These are phyloP conservation scores for Raphanus raphanistrum DNA, from an alignment of 345 rosid genomes.

Conservation along the genomic window DNA sequence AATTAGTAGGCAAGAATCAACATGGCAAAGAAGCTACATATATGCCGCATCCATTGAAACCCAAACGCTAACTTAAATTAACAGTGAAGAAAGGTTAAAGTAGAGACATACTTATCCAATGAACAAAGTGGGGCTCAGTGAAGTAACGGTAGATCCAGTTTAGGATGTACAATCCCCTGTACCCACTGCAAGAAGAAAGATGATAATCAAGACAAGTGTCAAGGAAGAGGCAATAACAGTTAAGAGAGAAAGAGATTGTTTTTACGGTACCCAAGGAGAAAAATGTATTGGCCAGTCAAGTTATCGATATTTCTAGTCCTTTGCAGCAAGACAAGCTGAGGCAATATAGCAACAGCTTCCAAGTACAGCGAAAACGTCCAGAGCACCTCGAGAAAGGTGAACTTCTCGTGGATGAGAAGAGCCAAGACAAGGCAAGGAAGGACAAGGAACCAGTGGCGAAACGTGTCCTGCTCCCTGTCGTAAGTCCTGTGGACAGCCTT, in stretches of 20 bases:
- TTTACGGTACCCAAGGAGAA: slow-evolving; percentile 64
- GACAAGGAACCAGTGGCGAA: slow-evolving; percentile 61
- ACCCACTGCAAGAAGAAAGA: slow-evolving; percentile 48
- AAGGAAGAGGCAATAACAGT: background rate
- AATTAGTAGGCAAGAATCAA: background rate
- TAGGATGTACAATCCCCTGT: slow-evolving; percentile 68
- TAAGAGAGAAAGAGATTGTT: background rate
- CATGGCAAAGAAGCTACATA: background rate
- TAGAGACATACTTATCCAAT: slow-evolving; percentile 68
- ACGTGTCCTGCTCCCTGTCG: slow-evolving; percentile 73
- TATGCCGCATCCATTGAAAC: background rate
- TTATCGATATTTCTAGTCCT: slow-evolving; percentile 81
- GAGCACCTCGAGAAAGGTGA: slow-evolving; percentile 72
- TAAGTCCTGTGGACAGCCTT: slow-evolving; percentile 72
- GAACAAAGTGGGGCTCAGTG: slow-evolving; percentile 61
- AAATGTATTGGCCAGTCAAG: slow-evolving; percentile 72
- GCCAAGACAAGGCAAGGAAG: slow-evolving; percentile 75
- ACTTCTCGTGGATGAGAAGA: slow-evolving; percentile 62
- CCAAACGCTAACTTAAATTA: background rate
- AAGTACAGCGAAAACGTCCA: slow-evolving; percentile 75
- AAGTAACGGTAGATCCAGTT: slow-evolving; percentile 81
- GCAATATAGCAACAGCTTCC: slow-evolving; percentile 82
- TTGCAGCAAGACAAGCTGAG: slow-evolving; percentile 76
- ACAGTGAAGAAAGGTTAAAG: background rate
- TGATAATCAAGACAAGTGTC: background rate